Evolutionary conservation across 208 protist genomes (phyloP).

Genomic region (Porcisia hertigi): DNA sequence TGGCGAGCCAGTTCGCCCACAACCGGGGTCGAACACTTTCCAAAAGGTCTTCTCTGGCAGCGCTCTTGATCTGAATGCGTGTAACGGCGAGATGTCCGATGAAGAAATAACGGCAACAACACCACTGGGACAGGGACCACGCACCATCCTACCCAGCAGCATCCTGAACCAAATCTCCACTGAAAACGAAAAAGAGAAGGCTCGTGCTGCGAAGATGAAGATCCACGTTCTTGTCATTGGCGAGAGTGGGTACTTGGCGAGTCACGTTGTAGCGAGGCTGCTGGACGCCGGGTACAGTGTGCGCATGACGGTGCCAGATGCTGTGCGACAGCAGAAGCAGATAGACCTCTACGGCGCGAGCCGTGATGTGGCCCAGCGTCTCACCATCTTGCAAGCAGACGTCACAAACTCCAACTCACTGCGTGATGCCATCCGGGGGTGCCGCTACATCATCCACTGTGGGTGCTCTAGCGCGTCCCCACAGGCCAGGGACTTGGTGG

Average conservation of each 20-base stretch:
- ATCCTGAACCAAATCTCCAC: slow-evolving; percentile 81
- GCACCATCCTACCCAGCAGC: slow-evolving; percentile 57
- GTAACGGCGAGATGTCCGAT: slow-evolving; percentile 66
- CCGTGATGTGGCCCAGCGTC: slow-evolving; percentile 57
- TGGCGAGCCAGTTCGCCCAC: slow-evolving; percentile 80
- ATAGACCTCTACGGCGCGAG: slow-evolving; percentile 67
- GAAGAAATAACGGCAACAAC: slow-evolving; percentile 41
- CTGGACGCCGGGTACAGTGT: slow-evolving; percentile 90
- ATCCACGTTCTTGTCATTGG: slow-evolving; percentile 88
- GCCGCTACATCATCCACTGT: slow-evolving; percentile 89
- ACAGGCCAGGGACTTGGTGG: slow-evolving; percentile 46
- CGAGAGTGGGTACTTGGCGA: slow-evolving; percentile 80
- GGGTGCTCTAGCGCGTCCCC: slow-evolving; percentile 55
- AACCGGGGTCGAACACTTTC: slow-evolving; percentile 75
- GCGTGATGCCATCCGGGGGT: slow-evolving; percentile 77
- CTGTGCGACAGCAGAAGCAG: slow-evolving; percentile 58
- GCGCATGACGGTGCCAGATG: slow-evolving; percentile 66
- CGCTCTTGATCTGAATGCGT: slow-evolving; percentile 85
- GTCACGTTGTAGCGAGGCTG: slow-evolving; percentile 82
- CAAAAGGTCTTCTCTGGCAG: slow-evolving; percentile 92
- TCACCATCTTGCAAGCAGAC: slow-evolving; percentile 69
- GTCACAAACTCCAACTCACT: slow-evolving; percentile 79
- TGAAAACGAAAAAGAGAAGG: slow-evolving; percentile 78
- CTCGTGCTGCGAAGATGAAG: slow-evolving; percentile 75
- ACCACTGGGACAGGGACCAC: slow-evolving; percentile 16